Conservation (phyloP, 345 rosid species). For the Raphanus sativus region DNA sequence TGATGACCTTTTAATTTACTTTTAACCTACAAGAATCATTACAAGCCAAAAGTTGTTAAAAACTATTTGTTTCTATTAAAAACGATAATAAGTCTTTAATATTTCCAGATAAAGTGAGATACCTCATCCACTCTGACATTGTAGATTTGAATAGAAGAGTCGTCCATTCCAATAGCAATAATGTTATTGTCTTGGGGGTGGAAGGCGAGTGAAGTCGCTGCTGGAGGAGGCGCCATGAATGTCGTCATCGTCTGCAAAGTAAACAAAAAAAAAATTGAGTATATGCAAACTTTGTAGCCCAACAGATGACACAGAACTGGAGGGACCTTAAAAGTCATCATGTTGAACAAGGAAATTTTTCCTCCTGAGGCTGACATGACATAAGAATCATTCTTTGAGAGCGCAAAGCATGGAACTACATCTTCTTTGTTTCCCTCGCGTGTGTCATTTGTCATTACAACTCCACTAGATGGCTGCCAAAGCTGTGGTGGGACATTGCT, state of each 20-base stretch:
- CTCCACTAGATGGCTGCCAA: slow-evolving; percentile 68
- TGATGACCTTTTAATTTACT: slow-evolving; percentile 79
- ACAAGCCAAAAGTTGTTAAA: slow-evolving; percentile 16
- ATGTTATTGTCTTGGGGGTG: slow-evolving; percentile 88
- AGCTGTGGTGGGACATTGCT: slow-evolving; percentile 53
- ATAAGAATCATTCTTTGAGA: slow-evolving; percentile 88
- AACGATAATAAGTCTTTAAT: too few relatives aligned
- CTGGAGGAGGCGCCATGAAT: slow-evolving; percentile 82
- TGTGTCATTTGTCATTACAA: slow-evolving; percentile 61
- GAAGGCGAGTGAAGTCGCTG: slow-evolving; percentile 78
- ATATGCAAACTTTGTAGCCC: slow-evolving; percentile 11
- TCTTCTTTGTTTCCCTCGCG: slow-evolving; percentile 53
- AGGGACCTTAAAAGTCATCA: slow-evolving; percentile 84
- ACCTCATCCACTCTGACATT: slow-evolving; percentile 89
- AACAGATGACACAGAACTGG: slow-evolving; percentile 1
- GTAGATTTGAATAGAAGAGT: slow-evolving; percentile 78
- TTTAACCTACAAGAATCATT: slow-evolving; percentile 53
- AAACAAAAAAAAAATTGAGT: not conserved
- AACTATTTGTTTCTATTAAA: too few relatives aligned
- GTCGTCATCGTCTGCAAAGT: slow-evolving; percentile 59
- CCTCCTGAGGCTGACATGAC: slow-evolving; percentile 93
- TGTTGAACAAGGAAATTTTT: slow-evolving; percentile 77
- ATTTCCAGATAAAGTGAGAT: too few relatives aligned
- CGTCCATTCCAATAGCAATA: slow-evolving; percentile 89
- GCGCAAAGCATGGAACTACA: slow-evolving; percentile 77